Evolutionary conservation across 208 protist species (phyloP), one percentile per base, ranked within the genome.

Genomic region (Trypanosoma vivax): DNA sequence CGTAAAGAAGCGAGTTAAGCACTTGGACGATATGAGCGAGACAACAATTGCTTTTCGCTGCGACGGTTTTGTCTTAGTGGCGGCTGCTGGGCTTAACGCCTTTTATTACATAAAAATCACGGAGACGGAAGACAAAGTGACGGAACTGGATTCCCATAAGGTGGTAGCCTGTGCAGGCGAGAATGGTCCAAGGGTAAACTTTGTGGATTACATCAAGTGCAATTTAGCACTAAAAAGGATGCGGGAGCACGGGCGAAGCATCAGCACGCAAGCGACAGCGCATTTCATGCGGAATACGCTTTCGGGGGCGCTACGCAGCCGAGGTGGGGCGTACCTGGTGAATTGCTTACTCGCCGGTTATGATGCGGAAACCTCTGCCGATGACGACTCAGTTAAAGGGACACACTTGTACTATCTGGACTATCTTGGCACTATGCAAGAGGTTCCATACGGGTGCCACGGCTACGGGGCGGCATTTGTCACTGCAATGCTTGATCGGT

Each of bases 61-160:
- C 73, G 82, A 95, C 16, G 74, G 85, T 64, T 95, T 78, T 63
- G 83, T 87, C 30, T 58, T 95, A 25, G 74, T 90, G 9, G 81
- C 88, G 13, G 81, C 88, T 1, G 75, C 77, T 0, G 83, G 82
- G 6, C 70, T 89, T 27, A 92, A 92, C 50, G 82, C 81, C 46
- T 92, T 92, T 55, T 92, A 95, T 61, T 95, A 90, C 67, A 95
- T 95, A 59, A 92, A 95, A 43, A 91, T 97, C 46, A 94, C 92
- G 10, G 79, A 94, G 31, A 64, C 78, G 34, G 87, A 95, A 57
- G 95, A 98, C 45, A 97, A 97, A 66, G 88, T 98, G 34, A 83
- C 75, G 33, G 67, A 86, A 60, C 61, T 94, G 37, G 79, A 92
- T 53, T 67, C 76, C 10, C 81, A 95, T 61, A 92, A 95, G 71